Percentiles rank a stretch among this genome's conserved stretches.
phyloP scores from a whole-genome alignment of 495 filamentous ascomycete species.

The Penicillium psychrofluorescens region DNA sequence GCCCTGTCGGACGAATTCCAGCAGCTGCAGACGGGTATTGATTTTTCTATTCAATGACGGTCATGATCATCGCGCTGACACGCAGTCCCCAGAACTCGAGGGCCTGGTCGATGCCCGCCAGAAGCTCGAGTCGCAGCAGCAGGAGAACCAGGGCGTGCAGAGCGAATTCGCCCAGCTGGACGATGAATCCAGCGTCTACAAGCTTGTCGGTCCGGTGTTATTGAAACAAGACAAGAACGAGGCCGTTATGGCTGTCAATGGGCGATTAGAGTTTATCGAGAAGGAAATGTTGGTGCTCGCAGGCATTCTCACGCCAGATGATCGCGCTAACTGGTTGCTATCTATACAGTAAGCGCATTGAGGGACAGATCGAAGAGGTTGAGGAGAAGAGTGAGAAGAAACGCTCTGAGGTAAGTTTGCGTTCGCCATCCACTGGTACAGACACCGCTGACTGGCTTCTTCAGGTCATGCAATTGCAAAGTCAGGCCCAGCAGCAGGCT shows the following conservation, averaged over 20 bases:
- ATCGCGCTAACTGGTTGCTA: neutral
- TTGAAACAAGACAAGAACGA: slow-evolving; percentile 90
- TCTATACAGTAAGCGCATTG: slow-evolving; percentile 63
- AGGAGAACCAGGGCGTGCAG: slow-evolving; percentile 86
- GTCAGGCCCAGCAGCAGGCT: slow-evolving; percentile 32
- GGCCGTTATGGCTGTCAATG: slow-evolving; percentile 81
- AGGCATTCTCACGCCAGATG: neutral
- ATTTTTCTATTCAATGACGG: too few relatives aligned
- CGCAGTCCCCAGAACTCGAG: slow-evolving; percentile 58
- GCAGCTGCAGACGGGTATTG: slow-evolving; percentile 69
- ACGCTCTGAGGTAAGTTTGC: slow-evolving; percentile 53
- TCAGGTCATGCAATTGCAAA: slow-evolving; percentile 39
- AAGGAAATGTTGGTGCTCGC: slow-evolving; percentile 72
- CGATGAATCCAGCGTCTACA: slow-evolving; percentile 84
- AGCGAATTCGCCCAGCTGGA: slow-evolving; percentile 80
- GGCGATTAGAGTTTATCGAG: slow-evolving; percentile 83
- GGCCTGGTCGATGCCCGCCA: slow-evolving; percentile 71
- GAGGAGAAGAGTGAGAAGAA: slow-evolving; percentile 78
- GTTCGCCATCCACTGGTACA: too few relatives aligned
- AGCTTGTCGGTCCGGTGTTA: slow-evolving; percentile 85
- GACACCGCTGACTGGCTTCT: too few relatives aligned
- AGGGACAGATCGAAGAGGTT: slow-evolving; percentile 69
- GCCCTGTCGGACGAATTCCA: slow-evolving; percentile 80
- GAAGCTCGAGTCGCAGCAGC: slow-evolving; percentile 86
- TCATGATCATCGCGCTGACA: too few relatives aligned